phyloP scores from a whole-genome alignment of 2,329 filamentous ascomycete species.

The Fusarium denticulatum region DNA sequence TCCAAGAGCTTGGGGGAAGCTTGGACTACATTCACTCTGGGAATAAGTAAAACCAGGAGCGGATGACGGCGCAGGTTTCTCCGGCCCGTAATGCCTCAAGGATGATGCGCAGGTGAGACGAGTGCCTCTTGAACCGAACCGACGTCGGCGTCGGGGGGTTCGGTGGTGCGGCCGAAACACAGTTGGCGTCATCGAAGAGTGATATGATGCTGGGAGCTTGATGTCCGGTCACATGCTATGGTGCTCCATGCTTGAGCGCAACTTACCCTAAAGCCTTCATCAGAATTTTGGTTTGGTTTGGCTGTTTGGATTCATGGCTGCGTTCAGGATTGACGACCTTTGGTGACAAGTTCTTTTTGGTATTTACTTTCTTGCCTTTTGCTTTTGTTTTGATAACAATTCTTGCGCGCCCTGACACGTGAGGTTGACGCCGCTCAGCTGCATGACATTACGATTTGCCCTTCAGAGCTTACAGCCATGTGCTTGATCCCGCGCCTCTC shows the following conservation, averaged over 20 bases:
- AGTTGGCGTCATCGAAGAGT: conserved; percentile 32
- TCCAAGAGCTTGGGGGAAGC: conserved; percentile 10
- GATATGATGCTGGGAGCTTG: conserved; percentile 12
- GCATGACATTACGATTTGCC: background rate
- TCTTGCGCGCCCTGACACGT: background rate
- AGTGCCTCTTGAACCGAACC: conserved; percentile 9
- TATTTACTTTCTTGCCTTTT: background rate
- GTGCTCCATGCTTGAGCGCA: fast-evolving
- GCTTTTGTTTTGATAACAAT: background rate
- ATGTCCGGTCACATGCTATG: background rate
- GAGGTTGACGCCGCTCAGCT: background rate
- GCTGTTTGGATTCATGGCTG: background rate
- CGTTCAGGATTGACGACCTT: background rate
- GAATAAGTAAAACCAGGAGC: background rate
- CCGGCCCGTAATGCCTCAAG: conserved; percentile 16
- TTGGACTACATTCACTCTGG: conserved; percentile 10
- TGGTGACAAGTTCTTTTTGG: background rate
- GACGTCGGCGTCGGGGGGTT: conserved; percentile 16
- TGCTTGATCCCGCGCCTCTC: conserved; percentile 1
- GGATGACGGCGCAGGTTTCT: conserved; percentile 30
- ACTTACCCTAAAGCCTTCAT: background rate
- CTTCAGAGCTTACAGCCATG: background rate
- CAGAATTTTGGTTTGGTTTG: background rate
- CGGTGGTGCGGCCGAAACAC: background rate
- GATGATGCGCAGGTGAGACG: conserved; percentile 7